A percentile compares a stretch with the other conserved stretches of the same genome.
These are phyloP conservation scores for Jacaranda mimosifolia DNA, from an alignment of 257 asterid genomes.

Conservation along the genomic window DNA sequence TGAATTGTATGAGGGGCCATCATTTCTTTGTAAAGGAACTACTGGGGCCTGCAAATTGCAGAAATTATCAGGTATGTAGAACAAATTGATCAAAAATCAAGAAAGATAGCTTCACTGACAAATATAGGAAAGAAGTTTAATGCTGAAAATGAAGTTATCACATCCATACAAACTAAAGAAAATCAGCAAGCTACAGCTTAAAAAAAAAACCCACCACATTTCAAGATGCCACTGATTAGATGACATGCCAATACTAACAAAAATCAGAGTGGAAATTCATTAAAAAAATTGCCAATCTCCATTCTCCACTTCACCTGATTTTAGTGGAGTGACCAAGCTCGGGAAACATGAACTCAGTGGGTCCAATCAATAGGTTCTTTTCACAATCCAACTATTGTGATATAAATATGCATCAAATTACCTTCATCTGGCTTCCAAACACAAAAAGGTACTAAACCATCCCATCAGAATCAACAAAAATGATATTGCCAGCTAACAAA, in stretches of 20 bases:
- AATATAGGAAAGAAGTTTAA: background rate
- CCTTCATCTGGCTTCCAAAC: no score
- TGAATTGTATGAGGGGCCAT: constrained; percentile 52
- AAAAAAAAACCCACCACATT: background rate
- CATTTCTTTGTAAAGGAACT: constrained; percentile 64
- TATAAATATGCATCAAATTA: no score
- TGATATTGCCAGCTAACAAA: no score
- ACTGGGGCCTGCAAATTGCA: constrained; percentile 67
- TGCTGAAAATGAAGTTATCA: background rate
- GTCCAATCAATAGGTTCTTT: no score
- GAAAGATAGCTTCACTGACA: constrained; percentile 15
- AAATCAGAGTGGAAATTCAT: background rate
- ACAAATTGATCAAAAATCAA: constrained; percentile 26
- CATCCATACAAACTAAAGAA: constrained; percentile 5
- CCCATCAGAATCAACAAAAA: no score
- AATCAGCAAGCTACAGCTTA: constrained; percentile 4
- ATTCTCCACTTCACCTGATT: background rate
- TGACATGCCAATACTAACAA: constrained; percentile 1
- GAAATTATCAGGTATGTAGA: constrained; percentile 27
- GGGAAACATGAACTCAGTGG: no score
- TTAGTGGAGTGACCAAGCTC: background rate
- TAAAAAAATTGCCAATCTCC: constrained; percentile 1
- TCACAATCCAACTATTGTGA: no score
- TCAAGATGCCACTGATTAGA: background rate
- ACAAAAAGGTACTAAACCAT: no score